Conservation (phyloP, 1,284 basidiomycete species). For the Xerocomus minutiporus region DNA sequence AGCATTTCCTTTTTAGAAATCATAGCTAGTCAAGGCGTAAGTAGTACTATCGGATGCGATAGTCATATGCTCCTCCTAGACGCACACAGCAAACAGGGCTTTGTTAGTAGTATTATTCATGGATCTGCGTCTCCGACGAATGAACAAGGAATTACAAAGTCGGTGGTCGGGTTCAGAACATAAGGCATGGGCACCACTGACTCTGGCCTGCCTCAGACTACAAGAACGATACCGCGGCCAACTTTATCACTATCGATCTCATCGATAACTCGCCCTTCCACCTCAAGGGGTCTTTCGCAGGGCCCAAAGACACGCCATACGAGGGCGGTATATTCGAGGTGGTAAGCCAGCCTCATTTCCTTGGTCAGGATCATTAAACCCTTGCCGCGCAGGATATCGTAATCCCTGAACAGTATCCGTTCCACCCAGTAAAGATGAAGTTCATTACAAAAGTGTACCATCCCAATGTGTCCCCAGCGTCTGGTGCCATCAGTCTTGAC, state of each 20-base stretch:
- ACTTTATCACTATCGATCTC: constrained; percentile 80
- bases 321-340: constrained; percentile 92
- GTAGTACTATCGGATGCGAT: too few species aligned
- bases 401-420: constrained; percentile 94
- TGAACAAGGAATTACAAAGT: constrained; percentile 92
- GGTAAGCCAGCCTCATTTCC: constrained; percentile 47
- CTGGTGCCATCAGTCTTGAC: constrained; percentile 87
- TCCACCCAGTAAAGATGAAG: constrained; percentile 96
- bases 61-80: constrained; percentile 21
- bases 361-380: constrained; percentile 4
- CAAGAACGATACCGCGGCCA: constrained; percentile 80
- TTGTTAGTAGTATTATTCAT: constrained; percentile 32
- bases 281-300: constrained; percentile 82
- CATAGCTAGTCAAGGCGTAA: too few species aligned
- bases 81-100: neutral
- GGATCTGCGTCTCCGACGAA: constrained; percentile 84
- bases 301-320: constrained; percentile 91
- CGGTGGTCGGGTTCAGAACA: constrained; percentile 18
- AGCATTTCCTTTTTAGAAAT: neutral
- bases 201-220: constrained; percentile 55
- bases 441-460: constrained; percentile 97
- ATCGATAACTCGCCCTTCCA: constrained; percentile 87
- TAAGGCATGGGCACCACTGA: neutral
- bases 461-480: constrained; percentile 93
- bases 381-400: constrained; percentile 70